These are phyloP conservation scores for Pulveroboletus sp. DNA, from an alignment of 768 basidiomycete genomes.

Conservation along the genomic window DNA sequence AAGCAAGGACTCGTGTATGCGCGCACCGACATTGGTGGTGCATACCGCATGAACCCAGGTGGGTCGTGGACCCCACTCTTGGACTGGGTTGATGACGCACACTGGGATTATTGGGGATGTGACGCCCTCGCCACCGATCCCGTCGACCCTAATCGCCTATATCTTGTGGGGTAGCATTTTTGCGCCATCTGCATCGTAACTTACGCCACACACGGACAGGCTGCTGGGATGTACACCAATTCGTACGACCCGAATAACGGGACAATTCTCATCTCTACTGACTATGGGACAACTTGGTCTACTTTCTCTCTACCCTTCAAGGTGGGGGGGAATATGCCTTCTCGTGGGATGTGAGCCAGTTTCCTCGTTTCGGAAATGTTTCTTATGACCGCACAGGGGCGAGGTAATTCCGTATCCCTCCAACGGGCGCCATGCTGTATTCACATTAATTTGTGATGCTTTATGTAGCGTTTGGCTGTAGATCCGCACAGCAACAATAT, in stretches of 20 bases:
- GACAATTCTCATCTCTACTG: constrained; percentile 58
- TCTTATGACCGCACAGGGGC: constrained; percentile 3
- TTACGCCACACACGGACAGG: background rate
- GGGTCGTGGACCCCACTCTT: constrained; percentile 62
- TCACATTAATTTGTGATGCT: background rate
- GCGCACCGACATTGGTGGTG: constrained; percentile 68
- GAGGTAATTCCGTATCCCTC: constrained; percentile 1
- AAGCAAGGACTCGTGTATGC: constrained; percentile 61
- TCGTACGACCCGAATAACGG: constrained; percentile 11
- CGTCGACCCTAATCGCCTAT: constrained; percentile 51
- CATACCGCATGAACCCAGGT: constrained; percentile 59
- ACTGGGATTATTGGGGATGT: constrained; percentile 62
- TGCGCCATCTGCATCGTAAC: background rate
- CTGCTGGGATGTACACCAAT: constrained; percentile 13
- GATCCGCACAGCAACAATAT: constrained; percentile 63
- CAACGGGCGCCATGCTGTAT: background rate
- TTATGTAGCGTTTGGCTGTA: constrained; percentile 50
- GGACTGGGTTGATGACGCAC: constrained; percentile 47
- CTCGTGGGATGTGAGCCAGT: constrained; percentile 49
- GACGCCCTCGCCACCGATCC: constrained; percentile 66
- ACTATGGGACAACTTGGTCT: constrained; percentile 56
- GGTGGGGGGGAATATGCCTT: constrained; percentile 46
- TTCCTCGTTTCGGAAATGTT: background rate
- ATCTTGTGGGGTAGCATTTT: constrained; percentile 30
- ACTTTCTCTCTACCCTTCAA: constrained; percentile 58